These are phyloP conservation scores for Delonix regia DNA, from an alignment of 306 rosid genomes.

Conservation along the genomic window DNA sequence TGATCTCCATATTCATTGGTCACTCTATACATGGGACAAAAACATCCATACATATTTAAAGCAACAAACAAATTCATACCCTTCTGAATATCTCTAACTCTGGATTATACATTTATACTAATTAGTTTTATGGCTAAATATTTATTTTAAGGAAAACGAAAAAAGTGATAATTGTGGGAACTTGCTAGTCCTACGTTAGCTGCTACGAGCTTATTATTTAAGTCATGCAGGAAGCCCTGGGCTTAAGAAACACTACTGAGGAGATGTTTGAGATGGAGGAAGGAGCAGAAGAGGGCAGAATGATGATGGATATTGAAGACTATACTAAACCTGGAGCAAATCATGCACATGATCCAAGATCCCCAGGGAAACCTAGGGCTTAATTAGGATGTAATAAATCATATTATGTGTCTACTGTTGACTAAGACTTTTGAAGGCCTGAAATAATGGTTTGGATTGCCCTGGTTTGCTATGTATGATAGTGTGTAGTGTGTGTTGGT, in stretches of 20 bases:
- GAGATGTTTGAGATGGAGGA: conserved; percentile 23
- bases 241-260: not conserved
- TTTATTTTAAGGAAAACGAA: not conserved
- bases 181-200: not conserved
- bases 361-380: conserved; percentile 38
- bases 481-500: not conserved
- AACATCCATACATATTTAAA: not conserved
- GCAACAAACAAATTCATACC: no score
- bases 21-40: not conserved
- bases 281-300: conserved; percentile 31
- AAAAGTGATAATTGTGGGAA: not conserved
- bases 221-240: conserved; percentile 33
- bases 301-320: conserved; percentile 39
- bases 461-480: conserved; percentile 9
- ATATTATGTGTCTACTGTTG: not conserved
- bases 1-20: not conserved
- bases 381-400: not conserved
- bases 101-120: not conserved
- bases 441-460: conserved; percentile 21
- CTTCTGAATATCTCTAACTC: no score
- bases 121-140: not conserved
- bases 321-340: conserved; percentile 41
- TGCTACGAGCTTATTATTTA: not conserved
- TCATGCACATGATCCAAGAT: conserved; percentile 43
- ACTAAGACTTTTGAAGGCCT: not conserved